phyloP scores from a whole-genome alignment of 805 yeast species.

The Kodamaea leandrae region DNA sequence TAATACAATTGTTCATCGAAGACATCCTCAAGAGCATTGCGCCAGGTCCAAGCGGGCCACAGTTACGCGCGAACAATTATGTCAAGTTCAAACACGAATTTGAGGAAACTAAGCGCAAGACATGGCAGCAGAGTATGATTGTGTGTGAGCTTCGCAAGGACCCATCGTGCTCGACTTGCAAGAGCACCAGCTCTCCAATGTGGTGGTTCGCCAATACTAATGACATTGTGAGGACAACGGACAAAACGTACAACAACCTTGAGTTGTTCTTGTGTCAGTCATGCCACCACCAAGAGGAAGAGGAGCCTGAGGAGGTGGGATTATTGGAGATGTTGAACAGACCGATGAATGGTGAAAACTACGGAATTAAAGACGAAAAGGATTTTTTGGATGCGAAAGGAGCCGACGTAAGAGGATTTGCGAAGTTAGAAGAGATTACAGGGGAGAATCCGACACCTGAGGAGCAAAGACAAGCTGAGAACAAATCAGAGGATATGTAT shows the following conservation, averaged over 20 bases:
- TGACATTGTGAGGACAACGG: constrained; percentile 7
- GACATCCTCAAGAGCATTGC: constrained; percentile 24
- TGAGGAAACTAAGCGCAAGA: constrained; percentile 14
- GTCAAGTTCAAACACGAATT: constrained; percentile 19
- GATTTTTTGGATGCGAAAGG: constrained; percentile 18
- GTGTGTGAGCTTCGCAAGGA: constrained; percentile 8
- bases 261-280: constrained; percentile 27
- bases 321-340: constrained; percentile 24
- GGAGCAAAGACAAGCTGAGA: no score
- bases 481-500: no score
- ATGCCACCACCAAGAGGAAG: constrained; percentile 26
- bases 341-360: constrained; percentile 32
- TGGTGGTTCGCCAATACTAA: constrained; percentile 30
- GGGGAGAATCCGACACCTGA: no score
- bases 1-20: constrained; percentile 39
- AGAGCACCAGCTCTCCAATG: constrained; percentile 30
- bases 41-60: constrained; percentile 26
- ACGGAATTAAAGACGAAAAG: constrained; percentile 27
- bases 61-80: constrained; percentile 30
- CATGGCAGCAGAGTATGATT: constrained; percentile 5
- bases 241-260: constrained; percentile 4
- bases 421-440: no score
- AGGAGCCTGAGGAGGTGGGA: constrained; percentile 16
- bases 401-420: no score
- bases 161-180: constrained; percentile 22